Evolutionary conservation across 2,329 filamentous ascomycete genomes (phyloP), one percentile per base, ranked within the genome.

Genomic region (Xylaria sp.): DNA sequence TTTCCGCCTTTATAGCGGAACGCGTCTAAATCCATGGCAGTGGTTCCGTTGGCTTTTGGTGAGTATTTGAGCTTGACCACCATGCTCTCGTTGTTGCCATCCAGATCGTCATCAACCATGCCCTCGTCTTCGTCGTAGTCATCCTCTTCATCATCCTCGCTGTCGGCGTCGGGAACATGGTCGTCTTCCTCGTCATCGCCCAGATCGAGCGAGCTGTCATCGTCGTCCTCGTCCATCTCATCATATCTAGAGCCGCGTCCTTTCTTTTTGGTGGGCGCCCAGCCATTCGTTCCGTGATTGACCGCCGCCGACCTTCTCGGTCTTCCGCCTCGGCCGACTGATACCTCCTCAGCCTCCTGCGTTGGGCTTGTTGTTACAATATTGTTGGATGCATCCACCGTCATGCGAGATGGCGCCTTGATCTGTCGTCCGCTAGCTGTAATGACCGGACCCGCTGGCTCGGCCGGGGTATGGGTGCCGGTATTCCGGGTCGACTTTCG

Each of bases 391-490:
- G 82, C 82, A 69, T 91, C 88, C 13, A 88, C 89, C 61, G 91
- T 92, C 50, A 90, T 82, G 34, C 91, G 88, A 4, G 84, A 84
- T 9, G 90, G 89, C 53, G 91, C 88, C 72, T 89, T 87, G 71
- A 97, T 90, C 77, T 97, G 93, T 25, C 96, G 89, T 25, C 96
- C 96, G 77, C 94, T 97, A 25, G 93, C 90, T 3, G 96, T 98
- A 59, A 92, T 83, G 80, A 88, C 81, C 5, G 86, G 83, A 9
- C 82, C 90, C 28, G 84, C 78, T 4, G 86, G 83, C 71, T 95
- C 93, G 46, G 88, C 87, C 0, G 93, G 91, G 0, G 93, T 93
- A 70, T 89, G 89, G 10, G 89, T 86, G 45, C 90, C 87, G 1
- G 92, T 93, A 72, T 93, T 92, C 30, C 95, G 89, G 20, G 89